A percentile compares a stretch with the other conserved stretches of the same genome.
Conservation (phyloP, 1,284 basidiomycete species). For the Apiotrichum sp. region DNA sequence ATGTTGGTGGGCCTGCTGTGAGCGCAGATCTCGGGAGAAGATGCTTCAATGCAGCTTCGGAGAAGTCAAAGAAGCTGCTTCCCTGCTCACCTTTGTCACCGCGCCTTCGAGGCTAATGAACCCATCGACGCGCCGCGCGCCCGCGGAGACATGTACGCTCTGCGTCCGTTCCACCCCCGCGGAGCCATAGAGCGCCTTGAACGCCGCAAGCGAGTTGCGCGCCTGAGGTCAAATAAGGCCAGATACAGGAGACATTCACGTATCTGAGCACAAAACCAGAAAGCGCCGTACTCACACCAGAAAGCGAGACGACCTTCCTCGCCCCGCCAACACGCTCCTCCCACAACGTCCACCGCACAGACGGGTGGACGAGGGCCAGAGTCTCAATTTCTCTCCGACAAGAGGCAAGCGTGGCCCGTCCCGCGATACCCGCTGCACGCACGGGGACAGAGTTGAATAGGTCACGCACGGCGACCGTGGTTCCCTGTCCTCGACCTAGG, state of each 20-base stretch:
- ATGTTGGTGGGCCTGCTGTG: conserved; percentile 65
- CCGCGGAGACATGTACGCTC: conserved; percentile 54
- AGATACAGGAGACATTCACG: neutral
- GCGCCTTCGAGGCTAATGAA: conserved; percentile 74
- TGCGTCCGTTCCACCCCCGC: conserved; percentile 52
- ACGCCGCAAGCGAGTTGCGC: conserved; percentile 20
- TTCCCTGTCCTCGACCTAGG: conserved; percentile 63
- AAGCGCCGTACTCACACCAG: conserved; percentile 52
- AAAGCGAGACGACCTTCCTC: conserved; percentile 24
- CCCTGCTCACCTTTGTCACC: conserved; percentile 58
- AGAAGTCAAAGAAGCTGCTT: neutral
- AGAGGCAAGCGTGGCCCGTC: conserved; percentile 16
- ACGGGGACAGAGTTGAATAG: conserved; percentile 70
- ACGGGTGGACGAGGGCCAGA: conserved; percentile 64
- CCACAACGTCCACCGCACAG: conserved; percentile 63
- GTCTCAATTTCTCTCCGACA: conserved; percentile 65
- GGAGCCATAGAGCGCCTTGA: conserved; percentile 27
- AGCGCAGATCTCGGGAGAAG: no score
- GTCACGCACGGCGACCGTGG: conserved; percentile 71
- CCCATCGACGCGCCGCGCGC: conserved; percentile 59
- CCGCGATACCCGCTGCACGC: conserved; percentile 9
- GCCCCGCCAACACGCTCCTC: conserved; percentile 42
- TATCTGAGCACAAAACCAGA: no score
- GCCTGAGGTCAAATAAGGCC: conserved; percentile 6
- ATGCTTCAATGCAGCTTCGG: no score